A percentile compares a stretch with the other conserved stretches of the same genome.
Evolutionary conservation across 352 stramenopile species (phyloP).

Genomic region (Globisporangium radiosum): DNA sequence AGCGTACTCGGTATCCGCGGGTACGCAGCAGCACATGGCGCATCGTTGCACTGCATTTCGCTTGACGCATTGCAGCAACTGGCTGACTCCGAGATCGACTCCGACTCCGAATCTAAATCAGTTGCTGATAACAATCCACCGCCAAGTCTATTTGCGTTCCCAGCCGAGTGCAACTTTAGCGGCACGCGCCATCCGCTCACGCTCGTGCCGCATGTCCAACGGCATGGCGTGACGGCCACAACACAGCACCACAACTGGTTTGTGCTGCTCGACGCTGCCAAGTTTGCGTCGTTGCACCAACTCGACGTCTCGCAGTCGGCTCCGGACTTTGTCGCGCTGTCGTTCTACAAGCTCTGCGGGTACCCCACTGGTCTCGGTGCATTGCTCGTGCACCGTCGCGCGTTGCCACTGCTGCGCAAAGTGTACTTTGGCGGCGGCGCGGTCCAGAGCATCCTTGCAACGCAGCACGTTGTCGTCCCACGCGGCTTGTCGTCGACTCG

Average conservation of each 20-base stretch:
- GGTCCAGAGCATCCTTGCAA: slow-evolving; percentile 54
- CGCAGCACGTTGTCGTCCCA: slow-evolving; percentile 27
- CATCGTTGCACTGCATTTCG: slow-evolving; percentile 23
- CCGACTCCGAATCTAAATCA: background rate
- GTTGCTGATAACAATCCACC: background rate
- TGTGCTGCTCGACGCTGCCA: slow-evolving; percentile 67
- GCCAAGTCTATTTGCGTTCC: slow-evolving; percentile 55
- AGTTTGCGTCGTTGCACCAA: slow-evolving; percentile 46
- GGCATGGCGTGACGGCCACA: slow-evolving; percentile 2
- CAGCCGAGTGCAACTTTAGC: slow-evolving; percentile 77
- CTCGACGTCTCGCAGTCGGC: slow-evolving; percentile 40
- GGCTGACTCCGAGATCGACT: slow-evolving; percentile 5
- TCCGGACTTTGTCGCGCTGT: slow-evolving; percentile 65
- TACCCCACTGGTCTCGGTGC: slow-evolving; percentile 65
- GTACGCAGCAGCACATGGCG: slow-evolving; percentile 26
- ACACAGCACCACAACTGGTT: slow-evolving; percentile 25
- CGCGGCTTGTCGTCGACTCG: slow-evolving; percentile 14
- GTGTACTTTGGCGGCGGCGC: slow-evolving; percentile 61
- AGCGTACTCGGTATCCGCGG: slow-evolving; percentile 63
- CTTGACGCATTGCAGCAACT: slow-evolving; percentile 34
- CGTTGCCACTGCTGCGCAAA: slow-evolving; percentile 36
- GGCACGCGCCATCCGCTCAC: slow-evolving; percentile 39
- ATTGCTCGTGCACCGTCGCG: slow-evolving; percentile 40
- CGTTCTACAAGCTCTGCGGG: slow-evolving; percentile 85
- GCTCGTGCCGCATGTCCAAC: slow-evolving; percentile 32